Evolutionary conservation across 169 alveolate genomes (phyloP), one percentile per base, ranked within the genome.

Genomic region (Hepatocystis sp.): DNA sequence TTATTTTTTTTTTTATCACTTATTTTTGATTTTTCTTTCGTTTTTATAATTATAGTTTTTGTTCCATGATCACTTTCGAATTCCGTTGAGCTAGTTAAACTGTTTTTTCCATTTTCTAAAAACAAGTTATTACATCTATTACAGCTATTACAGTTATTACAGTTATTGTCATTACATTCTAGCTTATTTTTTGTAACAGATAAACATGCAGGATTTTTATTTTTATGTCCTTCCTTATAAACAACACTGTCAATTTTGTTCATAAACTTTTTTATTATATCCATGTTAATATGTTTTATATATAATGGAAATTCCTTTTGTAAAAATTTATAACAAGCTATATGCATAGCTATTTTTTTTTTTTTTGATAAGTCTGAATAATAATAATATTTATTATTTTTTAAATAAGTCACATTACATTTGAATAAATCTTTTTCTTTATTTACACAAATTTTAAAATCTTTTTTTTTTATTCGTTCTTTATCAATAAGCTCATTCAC

Each of bases 311-410:
- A 63, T 8, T 53, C 61, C 15, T 52, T 63, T 47, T 78, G 39
- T 66, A 78, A 34, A 61, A 60, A 61, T 0, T 34, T 42, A 78
- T 25, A 53, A 3, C 67, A 42, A 10, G 84, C 66, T 8, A 61
- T 51, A 39, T 78, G 89, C 84, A 63, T 61, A 25, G 89, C 49
- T 13, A 46, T 36, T 40, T 78, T 78, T 65, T 78, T 78, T 32
- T 34, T 61, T 52, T 66, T 78, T 0, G 89, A 78, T 21, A 39
- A 1, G 19, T 55, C 78, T 15, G 39, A 47, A 47, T 61, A 61
- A 44, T 7, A 13, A 13, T 30, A 61, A 23, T 19, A 44, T 39
- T 40, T 13, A 15, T 66, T 44, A 65, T 46, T 66, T 53, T 32
- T 34, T 34, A 64, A 46, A 36, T 78, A 65, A 4, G 49, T 47